These are phyloP conservation scores for Blastocystis sp. DNA, from an alignment of 352 stramenopile species.

Conservation along the genomic window DNA sequence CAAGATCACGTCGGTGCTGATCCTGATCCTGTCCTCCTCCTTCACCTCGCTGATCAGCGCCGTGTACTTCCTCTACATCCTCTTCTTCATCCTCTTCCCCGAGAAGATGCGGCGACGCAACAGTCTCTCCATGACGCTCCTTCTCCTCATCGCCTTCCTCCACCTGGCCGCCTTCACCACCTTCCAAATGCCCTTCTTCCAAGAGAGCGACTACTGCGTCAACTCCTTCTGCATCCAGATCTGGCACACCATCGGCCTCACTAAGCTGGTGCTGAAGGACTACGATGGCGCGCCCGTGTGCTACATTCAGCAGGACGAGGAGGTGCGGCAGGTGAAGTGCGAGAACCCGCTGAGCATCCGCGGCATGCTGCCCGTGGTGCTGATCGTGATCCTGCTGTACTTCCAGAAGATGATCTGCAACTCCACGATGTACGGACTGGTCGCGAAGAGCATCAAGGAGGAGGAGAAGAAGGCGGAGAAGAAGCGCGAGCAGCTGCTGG, in stretches of 20 bases:
- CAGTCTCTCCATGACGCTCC: slow-evolving; percentile 36
- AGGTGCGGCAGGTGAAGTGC: neutral
- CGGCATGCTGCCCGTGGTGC: slow-evolving; percentile 58
- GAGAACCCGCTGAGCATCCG: slow-evolving; percentile 46
- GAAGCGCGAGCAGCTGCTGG: neutral
- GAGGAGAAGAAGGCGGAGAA: slow-evolving; percentile 17
- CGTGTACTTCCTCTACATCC: slow-evolving; percentile 66
- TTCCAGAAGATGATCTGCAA: slow-evolving; percentile 61
- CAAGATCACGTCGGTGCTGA: slow-evolving; percentile 53
- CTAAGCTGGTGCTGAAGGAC: slow-evolving; percentile 25
- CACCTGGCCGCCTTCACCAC: slow-evolving; percentile 40
- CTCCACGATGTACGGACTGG: slow-evolving; percentile 28
- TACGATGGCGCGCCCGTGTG: slow-evolving; percentile 59
- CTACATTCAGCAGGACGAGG: neutral
- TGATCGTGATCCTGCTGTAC: slow-evolving; percentile 62
- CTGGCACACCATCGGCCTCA: slow-evolving; percentile 47
- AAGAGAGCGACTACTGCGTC: slow-evolving; percentile 2
- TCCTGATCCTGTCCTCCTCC: slow-evolving; percentile 47
- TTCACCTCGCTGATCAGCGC: slow-evolving; percentile 28
- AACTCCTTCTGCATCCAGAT: slow-evolving; percentile 35
- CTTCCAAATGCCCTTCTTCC: slow-evolving; percentile 59
- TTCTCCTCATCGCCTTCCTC: slow-evolving; percentile 34
- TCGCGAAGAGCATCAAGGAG: slow-evolving; percentile 7
- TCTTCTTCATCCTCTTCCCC: slow-evolving; percentile 62
- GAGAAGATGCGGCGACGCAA: slow-evolving; percentile 44